Conservation (phyloP, 306 rosid species). For the Prunus mume region DNA sequence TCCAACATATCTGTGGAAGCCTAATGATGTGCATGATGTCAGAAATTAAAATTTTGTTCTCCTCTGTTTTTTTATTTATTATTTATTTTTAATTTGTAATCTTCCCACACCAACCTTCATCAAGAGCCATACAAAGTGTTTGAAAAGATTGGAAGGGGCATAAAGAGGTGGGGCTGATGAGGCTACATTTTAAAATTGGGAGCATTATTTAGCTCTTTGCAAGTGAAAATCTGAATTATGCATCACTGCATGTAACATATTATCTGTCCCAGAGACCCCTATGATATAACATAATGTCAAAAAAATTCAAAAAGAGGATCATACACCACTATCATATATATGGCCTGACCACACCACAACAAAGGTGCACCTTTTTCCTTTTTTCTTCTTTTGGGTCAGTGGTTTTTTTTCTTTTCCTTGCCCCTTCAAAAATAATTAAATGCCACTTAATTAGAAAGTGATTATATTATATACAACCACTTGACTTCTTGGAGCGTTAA, state of each 20-base stretch:
- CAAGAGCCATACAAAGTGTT: too few species aligned
- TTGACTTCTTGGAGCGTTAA: not conserved
- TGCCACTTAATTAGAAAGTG: not conserved
- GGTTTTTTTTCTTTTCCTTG: not conserved
- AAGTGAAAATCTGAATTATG: not conserved
- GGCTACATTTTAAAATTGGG: not conserved
- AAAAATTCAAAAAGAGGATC: not conserved
- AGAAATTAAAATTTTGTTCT: too few species aligned
- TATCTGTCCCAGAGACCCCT: not conserved
- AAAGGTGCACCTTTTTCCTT: too few species aligned
- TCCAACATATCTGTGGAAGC: too few species aligned
- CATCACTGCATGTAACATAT: too few species aligned
- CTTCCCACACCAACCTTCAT: too few species aligned
- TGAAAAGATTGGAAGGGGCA: not conserved
- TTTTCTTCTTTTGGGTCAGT: not conserved
- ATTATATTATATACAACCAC: not conserved
- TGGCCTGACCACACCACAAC: conserved; percentile 10
- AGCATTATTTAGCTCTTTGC: not conserved
- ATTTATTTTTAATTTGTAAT: too few species aligned
- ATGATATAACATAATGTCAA: not conserved
- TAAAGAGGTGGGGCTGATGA: not conserved
- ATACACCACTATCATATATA: not conserved
- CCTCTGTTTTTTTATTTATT: too few species aligned
- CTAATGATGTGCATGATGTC: too few species aligned
- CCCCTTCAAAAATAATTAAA: not conserved